phyloP scores from a whole-genome alignment of 1,284 basidiomycete genomes.

The Leccinum pachyderme region DNA sequence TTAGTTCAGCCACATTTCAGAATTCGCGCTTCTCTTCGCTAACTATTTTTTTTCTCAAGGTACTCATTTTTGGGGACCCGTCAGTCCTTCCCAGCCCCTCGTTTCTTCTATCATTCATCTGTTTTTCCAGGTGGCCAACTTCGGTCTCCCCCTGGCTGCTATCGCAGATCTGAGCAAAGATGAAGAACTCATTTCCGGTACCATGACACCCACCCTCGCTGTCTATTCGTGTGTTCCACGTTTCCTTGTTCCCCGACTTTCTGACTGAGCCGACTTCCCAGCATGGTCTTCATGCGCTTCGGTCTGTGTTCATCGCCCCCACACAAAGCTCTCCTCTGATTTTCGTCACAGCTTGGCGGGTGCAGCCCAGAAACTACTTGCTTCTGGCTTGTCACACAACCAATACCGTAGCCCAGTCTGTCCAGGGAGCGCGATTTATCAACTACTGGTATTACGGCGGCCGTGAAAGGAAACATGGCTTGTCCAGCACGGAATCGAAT shows the following conservation, averaged over 20 bases:
- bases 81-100: constrained; percentile 42
- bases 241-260: background rate
- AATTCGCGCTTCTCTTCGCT: constrained; percentile 6
- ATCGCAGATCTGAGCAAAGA: constrained; percentile 87
- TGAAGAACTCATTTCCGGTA: constrained; percentile 92
- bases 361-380: constrained; percentile 92
- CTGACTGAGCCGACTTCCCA: constrained; percentile 34
- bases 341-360: constrained; percentile 74
- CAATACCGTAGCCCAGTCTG: constrained; percentile 81
- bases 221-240: constrained; percentile 82
- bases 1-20: constrained; percentile 40
- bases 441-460: constrained; percentile 89
- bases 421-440: constrained; percentile 82
- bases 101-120: constrained; percentile 18
- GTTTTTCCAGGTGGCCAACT: constrained; percentile 81
- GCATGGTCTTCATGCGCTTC: constrained; percentile 94
- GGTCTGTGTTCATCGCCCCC: constrained; percentile 43
- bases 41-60: constrained; percentile 44
- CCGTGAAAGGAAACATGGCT: constrained; percentile 59
- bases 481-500: constrained; percentile 35
- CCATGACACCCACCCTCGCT: constrained; percentile 90
- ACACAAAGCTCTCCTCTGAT: background rate
- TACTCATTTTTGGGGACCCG: constrained; percentile 96
- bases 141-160: constrained; percentile 93
- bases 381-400: constrained; percentile 91